phyloP scores from a whole-genome alignment of 2,329 filamentous ascomycete genomes.

The Monilinia aucupariae region DNA sequence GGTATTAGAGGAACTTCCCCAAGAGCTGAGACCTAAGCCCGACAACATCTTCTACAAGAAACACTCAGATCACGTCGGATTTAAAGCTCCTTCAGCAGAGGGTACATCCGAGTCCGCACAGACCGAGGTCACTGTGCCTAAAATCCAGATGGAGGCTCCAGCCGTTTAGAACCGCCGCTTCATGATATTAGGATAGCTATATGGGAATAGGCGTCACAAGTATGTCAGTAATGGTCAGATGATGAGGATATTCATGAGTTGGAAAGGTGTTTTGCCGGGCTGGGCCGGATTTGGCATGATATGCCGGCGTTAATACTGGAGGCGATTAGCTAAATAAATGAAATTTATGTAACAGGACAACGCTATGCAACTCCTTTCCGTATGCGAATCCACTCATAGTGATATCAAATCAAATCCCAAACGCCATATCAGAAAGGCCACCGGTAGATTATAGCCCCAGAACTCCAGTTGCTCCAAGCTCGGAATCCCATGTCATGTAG shows the following conservation, averaged over 20 bases:
- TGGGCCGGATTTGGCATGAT: constrained; percentile 21
- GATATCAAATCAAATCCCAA: not conserved
- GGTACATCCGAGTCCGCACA: constrained; percentile 20
- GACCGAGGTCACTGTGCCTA: constrained; percentile 22
- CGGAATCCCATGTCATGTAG: not conserved
- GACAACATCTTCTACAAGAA: constrained; percentile 81
- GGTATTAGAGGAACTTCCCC: constrained; percentile 67
- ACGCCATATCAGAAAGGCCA: constrained; percentile 3
- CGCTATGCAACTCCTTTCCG: not conserved
- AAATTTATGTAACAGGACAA: constrained; percentile 13
- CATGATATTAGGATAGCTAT: constrained; percentile 2
- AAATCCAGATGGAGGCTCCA: constrained; percentile 22
- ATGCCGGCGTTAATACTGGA: constrained; percentile 17
- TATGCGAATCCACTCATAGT: not conserved
- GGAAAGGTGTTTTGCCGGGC: constrained; percentile 16
- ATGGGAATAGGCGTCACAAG: constrained; percentile 6
- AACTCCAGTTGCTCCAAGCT: not conserved
- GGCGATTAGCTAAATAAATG: constrained; percentile 5
- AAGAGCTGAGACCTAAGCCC: constrained; percentile 65
- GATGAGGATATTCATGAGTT: constrained; percentile 12
- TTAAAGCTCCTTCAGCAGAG: constrained; percentile 51
- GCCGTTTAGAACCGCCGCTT: constrained; percentile 17
- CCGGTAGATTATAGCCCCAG: not conserved
- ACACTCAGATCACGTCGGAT: constrained; percentile 82
- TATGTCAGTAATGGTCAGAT: constrained; percentile 6